A percentile compares a stretch with the other conserved stretches of the same genome.
phyloP scores from a whole-genome alignment of 352 stramenopile genomes.

The Pythium brassicae region DNA sequence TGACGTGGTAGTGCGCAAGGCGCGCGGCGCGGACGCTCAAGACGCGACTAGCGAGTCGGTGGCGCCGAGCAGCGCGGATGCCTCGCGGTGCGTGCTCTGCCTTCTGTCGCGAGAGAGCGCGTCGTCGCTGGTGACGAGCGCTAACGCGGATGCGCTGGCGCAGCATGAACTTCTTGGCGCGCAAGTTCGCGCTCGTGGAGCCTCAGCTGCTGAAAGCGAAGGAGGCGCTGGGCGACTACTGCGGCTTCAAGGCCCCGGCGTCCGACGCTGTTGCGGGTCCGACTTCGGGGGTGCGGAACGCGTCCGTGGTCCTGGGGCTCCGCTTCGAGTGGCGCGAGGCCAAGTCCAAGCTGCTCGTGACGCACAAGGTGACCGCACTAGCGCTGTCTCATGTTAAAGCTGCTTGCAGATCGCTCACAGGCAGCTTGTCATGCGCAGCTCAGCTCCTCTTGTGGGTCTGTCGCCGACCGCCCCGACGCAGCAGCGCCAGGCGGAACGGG shows the following conservation, averaged over 20 bases:
- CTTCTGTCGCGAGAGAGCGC: background rate
- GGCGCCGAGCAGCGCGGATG: background rate
- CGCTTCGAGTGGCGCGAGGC: conserved; percentile 70
- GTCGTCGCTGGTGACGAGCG: too few relatives aligned
- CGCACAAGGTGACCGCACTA: conserved; percentile 45
- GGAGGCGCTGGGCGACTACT: conserved; percentile 44
- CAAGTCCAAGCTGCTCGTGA: conserved; percentile 51
- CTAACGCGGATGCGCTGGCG: background rate
- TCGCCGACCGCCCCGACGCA: too few relatives aligned
- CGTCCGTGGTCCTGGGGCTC: conserved; percentile 44
- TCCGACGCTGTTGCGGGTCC: background rate
- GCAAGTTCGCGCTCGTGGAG: conserved; percentile 46
- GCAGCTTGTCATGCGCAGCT: too few relatives aligned
- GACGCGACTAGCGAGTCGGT: background rate
- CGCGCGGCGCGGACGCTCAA: background rate
- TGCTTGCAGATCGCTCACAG: too few relatives aligned
- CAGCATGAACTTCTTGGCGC: conserved; percentile 36
- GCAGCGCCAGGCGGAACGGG: too few relatives aligned
- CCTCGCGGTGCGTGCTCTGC: conserved; percentile 3
- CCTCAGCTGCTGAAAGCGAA: conserved; percentile 32
- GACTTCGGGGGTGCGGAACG: conserved; percentile 17
- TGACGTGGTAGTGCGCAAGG: conserved; percentile 25
- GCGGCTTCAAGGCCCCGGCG: conserved; percentile 42
- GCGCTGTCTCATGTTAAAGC: background rate
- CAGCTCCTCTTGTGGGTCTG: too few relatives aligned